phyloP scores from a whole-genome alignment of 2,329 filamentous ascomycete species.

The Cordyceps pruinosa region DNA sequence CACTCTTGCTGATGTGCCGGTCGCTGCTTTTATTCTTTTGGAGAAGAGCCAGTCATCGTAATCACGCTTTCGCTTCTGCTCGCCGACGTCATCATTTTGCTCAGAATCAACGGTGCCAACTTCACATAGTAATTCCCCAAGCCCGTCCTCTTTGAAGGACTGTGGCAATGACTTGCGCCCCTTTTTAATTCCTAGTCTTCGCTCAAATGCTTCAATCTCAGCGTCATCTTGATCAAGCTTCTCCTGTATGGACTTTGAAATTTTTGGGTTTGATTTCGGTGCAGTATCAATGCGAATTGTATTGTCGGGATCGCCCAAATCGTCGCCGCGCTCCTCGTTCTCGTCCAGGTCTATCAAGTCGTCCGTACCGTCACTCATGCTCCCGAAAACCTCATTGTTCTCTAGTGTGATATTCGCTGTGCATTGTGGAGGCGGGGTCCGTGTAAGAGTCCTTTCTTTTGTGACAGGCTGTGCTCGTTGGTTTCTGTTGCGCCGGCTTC shows the following conservation, averaged over 20 bases:
- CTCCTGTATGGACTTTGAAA: constrained; percentile 42
- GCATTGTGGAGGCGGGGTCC: not conserved
- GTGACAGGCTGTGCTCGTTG: not conserved
- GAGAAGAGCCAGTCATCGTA: constrained; percentile 54
- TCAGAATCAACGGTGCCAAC: constrained; percentile 43
- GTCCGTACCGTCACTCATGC: not conserved
- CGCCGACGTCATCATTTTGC: constrained; percentile 46
- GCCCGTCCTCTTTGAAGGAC: constrained; percentile 71
- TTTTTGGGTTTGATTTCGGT: constrained; percentile 21
- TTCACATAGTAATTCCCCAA: constrained; percentile 70
- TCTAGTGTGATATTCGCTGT: not conserved
- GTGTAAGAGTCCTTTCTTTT: constrained; percentile 5
- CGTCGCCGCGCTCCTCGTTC: constrained; percentile 16
- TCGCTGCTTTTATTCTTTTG: constrained; percentile 41
- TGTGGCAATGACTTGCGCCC: constrained; percentile 67
- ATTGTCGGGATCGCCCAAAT: constrained; percentile 18
- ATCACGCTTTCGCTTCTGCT: constrained; percentile 53
- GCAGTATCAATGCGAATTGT: constrained; percentile 18
- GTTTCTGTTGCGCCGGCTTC: constrained; percentile 15
- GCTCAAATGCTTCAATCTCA: constrained; percentile 82
- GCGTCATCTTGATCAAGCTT: constrained; percentile 74
- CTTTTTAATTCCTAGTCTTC: constrained; percentile 74
- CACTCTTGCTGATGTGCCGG: constrained; percentile 20
- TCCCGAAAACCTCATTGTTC: constrained; percentile 8
- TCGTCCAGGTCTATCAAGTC: constrained; percentile 15